Evolutionary conservation across 371 early-diverging fungal species (phyloP).

Genomic region (Thermomucor indicae-seudaticae): DNA sequence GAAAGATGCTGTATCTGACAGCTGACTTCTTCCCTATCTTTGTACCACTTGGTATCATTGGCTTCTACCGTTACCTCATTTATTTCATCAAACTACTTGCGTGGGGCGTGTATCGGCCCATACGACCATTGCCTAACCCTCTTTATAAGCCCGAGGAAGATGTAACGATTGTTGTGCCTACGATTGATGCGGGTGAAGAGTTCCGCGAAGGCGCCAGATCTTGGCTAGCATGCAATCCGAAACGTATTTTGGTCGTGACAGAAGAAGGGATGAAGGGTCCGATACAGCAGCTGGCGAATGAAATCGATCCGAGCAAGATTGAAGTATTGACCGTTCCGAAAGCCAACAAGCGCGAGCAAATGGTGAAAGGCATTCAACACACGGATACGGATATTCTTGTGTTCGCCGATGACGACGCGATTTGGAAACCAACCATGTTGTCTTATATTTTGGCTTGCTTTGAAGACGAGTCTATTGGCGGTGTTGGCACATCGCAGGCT

Average conservation of each 20-base stretch:
- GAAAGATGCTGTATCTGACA: conserved; percentile 81
- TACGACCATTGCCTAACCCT: conserved; percentile 45
- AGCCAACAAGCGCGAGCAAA: conserved; percentile 69
- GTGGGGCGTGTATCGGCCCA: conserved; percentile 53
- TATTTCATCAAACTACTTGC: conserved; percentile 58
- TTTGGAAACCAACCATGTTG: conserved; percentile 63
- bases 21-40: conserved; percentile 67
- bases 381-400: conserved; percentile 65
- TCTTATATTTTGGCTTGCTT: conserved; percentile 71
- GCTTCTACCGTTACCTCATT: conserved; percentile 72
- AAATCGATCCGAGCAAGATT: conserved; percentile 22
- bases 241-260: conserved; percentile 59
- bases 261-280: conserved; percentile 51
- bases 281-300: conserved; percentile 41
- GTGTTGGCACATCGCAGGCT: conserved; percentile 70
- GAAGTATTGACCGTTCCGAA: conserved; percentile 50
- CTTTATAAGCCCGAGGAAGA: conserved; percentile 52
- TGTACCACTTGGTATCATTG: conserved; percentile 70
- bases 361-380: conserved; percentile 67
- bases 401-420: conserved; percentile 74
- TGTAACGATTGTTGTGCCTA: conserved; percentile 73
- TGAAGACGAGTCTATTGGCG: conserved; percentile 71
- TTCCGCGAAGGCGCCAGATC: conserved; percentile 63
- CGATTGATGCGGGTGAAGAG: conserved; percentile 76
- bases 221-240: conserved; percentile 66